Evolutionary conservation across 768 basidiomycete species (phyloP), one percentile per base, ranked within the genome.

Genomic region (Clitopilus passeckerianus): DNA sequence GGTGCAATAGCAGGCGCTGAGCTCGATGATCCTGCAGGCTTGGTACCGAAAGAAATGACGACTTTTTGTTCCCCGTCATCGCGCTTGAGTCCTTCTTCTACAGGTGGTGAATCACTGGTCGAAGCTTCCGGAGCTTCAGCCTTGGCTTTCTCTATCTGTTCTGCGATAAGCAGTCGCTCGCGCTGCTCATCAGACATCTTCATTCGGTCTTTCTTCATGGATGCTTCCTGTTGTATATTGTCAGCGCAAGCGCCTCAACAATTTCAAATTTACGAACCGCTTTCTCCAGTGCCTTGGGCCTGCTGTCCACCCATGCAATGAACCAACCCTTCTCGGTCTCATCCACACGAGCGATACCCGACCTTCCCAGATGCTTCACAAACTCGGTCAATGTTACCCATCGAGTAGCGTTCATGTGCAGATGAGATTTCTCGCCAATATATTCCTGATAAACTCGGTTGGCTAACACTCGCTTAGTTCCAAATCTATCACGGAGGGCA

Each of bases 261-360:
- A 20, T n/a, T 22, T 16, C 59, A 34, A 43, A 34, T 37, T 44
- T 30, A 74, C 82, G 66, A 63, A 90, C 90, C 73, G 89, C 88
- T 76, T 94, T 93, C 7, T 91, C 93, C 34, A 99, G 78, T 1
- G 97, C 94, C 67, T 94, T 92, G 14, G 97, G 97, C 59, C 91
- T 91, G 72, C 83, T 98, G 72, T 99, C 97, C 57, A 99, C 91
- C 97, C 97, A 99, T 34, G 89, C 86, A 61, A 99, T 81, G 72
- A 95, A 99, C 87, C 92, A 95, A 0, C 97, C 97, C 76, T 99
- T 97, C 75, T 98, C 97, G 50, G 94, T 98, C 76, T 98, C 96
- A 69, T 98, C 97, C 24, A 97, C 97, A 63, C 91, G 85, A 5
- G 89, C 92, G 58, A 97, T 79, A 34, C 97, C 95, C 1, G 80